Percentiles rank a stretch among this genome's conserved stretches.
These are phyloP conservation scores for Blastocystis sp. DNA, from an alignment of 352 stramenopile species.

Conservation along the genomic window DNA sequence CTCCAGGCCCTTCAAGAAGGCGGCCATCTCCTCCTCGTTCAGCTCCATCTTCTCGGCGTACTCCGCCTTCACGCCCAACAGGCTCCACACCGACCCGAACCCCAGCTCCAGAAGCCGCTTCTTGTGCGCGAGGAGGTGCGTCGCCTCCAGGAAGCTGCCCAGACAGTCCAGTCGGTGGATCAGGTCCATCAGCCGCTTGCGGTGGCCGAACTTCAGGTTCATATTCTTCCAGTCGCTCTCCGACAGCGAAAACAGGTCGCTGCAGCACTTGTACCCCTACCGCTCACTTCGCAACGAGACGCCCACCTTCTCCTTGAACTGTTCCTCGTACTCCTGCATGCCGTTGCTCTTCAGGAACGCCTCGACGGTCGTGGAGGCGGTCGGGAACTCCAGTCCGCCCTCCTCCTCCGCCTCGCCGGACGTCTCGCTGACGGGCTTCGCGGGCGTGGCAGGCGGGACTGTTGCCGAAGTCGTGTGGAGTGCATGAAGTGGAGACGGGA, in stretches of 20 bases:
- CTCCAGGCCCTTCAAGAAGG: slow-evolving; percentile 16
- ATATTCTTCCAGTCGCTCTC: slow-evolving; percentile 59
- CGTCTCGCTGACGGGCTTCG: not conserved
- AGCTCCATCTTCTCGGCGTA: slow-evolving; percentile 53
- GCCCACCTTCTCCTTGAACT: slow-evolving; percentile 23
- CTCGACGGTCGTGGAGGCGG: slow-evolving; percentile 18
- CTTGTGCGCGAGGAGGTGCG: not conserved
- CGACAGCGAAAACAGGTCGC: slow-evolving; percentile 27
- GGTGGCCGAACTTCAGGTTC: slow-evolving; percentile 62
- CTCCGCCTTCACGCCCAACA: slow-evolving; percentile 40
- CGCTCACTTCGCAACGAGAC: not conserved
- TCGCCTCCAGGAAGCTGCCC: slow-evolving; percentile 1
- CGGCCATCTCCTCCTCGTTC: slow-evolving; percentile 43
- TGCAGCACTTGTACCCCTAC: slow-evolving; percentile 40
- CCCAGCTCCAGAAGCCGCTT: slow-evolving; percentile 6
- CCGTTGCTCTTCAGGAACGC: slow-evolving; percentile 8
- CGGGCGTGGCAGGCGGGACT: not conserved
- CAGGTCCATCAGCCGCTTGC: slow-evolving; percentile 48
- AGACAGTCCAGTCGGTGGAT: slow-evolving; percentile 38
- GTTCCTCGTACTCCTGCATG: slow-evolving; percentile 42
- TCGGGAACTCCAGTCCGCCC: not conserved
- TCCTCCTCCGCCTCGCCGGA: not conserved
- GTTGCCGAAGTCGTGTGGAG: too few species aligned
- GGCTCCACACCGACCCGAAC: slow-evolving; percentile 54
- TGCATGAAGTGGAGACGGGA: too few species aligned